These are phyloP conservation scores for Metschnikowia rubicola DNA, from an alignment of 805 yeast species.

Conservation along the genomic window DNA sequence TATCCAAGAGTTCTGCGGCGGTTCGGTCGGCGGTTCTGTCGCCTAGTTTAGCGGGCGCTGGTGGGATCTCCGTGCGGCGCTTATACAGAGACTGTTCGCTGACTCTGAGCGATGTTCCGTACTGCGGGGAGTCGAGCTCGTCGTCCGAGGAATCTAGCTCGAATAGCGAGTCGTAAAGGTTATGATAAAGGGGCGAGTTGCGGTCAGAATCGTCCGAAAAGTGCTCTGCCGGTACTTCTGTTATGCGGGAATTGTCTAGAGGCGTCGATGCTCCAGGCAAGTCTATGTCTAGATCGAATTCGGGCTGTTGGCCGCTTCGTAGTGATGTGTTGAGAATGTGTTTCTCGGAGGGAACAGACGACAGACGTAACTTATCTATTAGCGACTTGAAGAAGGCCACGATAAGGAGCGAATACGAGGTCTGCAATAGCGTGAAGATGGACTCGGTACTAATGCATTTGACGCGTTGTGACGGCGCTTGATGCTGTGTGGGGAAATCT, in stretches of 20 bases:
- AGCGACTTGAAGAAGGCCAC: constrained; percentile 10
- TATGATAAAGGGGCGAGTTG: background rate
- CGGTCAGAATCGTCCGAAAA: background rate
- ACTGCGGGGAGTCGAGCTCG: constrained; percentile 11
- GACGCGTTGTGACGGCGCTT: background rate
- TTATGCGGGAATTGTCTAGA: background rate
- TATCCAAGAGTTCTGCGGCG: constrained; percentile 9
- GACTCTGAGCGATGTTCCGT: constrained; percentile 15
- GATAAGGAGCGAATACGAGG: constrained; percentile 10
- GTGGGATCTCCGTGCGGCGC: background rate
- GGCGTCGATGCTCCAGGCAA: constrained; percentile 9
- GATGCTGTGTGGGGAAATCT: background rate
- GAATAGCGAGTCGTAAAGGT: constrained; percentile 12
- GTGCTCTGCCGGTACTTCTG: background rate
- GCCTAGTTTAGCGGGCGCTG: background rate
- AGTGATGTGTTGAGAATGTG: background rate
- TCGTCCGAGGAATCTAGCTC: constrained; percentile 17
- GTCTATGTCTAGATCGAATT: background rate
- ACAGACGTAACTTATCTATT: constrained; percentile 2
- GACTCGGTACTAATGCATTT: background rate
- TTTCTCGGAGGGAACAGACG: background rate
- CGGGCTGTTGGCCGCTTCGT: background rate
- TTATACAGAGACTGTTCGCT: constrained; percentile 9
- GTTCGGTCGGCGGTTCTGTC: constrained; percentile 1
- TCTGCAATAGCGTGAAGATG: constrained; percentile 6